A percentile compares a stretch with the other conserved stretches of the same genome.
Conservation (phyloP, 305 asterid genomes). For the Vinca major region DNA sequence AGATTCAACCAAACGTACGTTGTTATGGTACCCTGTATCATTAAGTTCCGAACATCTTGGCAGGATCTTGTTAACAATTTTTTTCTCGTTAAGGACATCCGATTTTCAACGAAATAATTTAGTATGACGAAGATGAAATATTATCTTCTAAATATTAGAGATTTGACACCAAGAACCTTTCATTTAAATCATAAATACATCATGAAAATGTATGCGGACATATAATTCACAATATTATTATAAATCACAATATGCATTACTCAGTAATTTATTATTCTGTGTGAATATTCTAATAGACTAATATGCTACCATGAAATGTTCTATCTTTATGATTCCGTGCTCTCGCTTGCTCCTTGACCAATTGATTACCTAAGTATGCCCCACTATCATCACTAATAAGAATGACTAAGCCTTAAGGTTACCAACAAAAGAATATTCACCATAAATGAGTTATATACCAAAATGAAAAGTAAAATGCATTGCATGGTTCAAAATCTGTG, state of each 20-base stretch:
- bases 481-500: not conserved
- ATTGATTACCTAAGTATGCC: not conserved
- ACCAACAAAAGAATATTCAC: not conserved
- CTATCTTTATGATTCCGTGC: not conserved
- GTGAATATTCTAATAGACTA: no score
- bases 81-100: not conserved
- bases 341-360: not conserved
- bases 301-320: not conserved
- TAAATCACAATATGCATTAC: not conserved
- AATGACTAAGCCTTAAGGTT: not conserved
- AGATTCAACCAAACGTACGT: not conserved
- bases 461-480: not conserved
- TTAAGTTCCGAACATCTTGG: not conserved
- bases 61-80: not conserved
- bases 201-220: not conserved
- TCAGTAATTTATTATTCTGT: no score
- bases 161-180: not conserved
- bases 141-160: not conserved
- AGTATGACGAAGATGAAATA: not conserved
- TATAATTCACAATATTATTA: not conserved
- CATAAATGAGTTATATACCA: not conserved
- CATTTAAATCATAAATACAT: not conserved
- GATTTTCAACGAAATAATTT: not conserved
- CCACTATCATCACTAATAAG: not conserved
- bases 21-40: not conserved